Evolutionary conservation across 2,329 filamentous ascomycete genomes (phyloP), one percentile per base, ranked within the genome.

Genomic region (Huntiella moniliformis): DNA sequence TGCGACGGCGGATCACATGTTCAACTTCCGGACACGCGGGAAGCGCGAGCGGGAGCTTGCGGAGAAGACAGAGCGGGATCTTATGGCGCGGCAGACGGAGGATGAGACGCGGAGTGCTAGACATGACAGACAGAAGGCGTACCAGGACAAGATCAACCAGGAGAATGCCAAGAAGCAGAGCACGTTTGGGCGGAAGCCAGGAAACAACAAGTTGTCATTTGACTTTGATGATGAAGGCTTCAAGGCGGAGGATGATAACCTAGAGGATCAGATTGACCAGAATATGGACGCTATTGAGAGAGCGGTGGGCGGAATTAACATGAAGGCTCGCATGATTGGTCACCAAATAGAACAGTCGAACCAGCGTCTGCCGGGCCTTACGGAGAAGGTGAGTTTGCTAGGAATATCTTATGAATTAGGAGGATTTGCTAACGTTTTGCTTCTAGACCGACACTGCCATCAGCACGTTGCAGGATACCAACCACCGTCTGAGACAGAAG

Each of bases 1-100:
- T 34, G 88, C 88, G 65, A 83, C 74, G 1, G 67, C 92, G 42
- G 93, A 95, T 61, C 70, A 85, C 54, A 80, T 80, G 0, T 84
- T 94, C 58, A 91, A 82, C 0, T 75, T 74, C 11, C 75, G 73
- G 51, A 72, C 70, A 53, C 72, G 79, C 38, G 71, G 70, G 22
- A 67, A 69, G 46, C 74, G 73, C 48, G 71, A 74, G 36, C 82
- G 91, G 52, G 67, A 79, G 43, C 68, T 74, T 46, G 71, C 82
- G 38, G 66, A 92, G 56, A 74, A 79, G 39, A 78, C 78, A 48
- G 74, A 82, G 54, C 71, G 77, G 32, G 44, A 45, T 15, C 32
- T 45, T 10, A 28, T 17, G 33, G 38, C 42, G 5, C 22, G 37
- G 16, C 47, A 49, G 18, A 37, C 18, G 3, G 47, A 44, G 18